These are phyloP conservation scores for Dactylellina haptotyla DNA, from an alignment of 2,329 filamentous ascomycete genomes.

Conservation along the genomic window DNA sequence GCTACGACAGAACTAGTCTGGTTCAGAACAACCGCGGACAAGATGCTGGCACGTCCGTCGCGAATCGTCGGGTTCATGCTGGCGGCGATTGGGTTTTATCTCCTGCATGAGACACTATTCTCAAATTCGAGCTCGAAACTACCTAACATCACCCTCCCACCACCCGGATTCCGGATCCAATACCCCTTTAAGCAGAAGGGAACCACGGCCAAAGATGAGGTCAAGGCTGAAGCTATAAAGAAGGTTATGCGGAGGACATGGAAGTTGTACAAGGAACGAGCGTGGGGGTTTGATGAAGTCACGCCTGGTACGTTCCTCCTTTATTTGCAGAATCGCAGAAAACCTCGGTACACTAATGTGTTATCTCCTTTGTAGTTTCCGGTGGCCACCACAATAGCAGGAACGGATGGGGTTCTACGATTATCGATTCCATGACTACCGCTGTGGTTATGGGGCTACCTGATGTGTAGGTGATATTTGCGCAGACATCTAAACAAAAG, in stretches of 20 bases:
- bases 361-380: background rate
- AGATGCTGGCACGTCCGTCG: constrained; percentile 27
- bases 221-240: constrained; percentile 71
- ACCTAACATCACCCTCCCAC: background rate
- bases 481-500: constrained; percentile 61
- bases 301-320: constrained; percentile 64
- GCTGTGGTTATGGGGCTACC: constrained; percentile 79
- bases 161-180: constrained; percentile 37
- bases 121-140: background rate
- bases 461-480: constrained; percentile 62
- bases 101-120: constrained; percentile 24
- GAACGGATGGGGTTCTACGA: constrained; percentile 85
- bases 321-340: background rate
- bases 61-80: constrained; percentile 18
- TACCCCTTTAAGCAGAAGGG: constrained; percentile 53
- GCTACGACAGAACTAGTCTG: no score
- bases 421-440: constrained; percentile 82
- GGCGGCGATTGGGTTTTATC: constrained; percentile 7
- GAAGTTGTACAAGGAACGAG: constrained; percentile 77
- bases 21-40: no score
- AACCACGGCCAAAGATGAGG: constrained; percentile 44
- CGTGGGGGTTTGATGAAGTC: constrained; percentile 81
- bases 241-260: constrained; percentile 76
- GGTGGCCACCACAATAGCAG: constrained; percentile 63
- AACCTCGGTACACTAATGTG: background rate